Conservation (phyloP, 1,139 yeast genomes). For the Yamadazyma atmosphaerica region DNA sequence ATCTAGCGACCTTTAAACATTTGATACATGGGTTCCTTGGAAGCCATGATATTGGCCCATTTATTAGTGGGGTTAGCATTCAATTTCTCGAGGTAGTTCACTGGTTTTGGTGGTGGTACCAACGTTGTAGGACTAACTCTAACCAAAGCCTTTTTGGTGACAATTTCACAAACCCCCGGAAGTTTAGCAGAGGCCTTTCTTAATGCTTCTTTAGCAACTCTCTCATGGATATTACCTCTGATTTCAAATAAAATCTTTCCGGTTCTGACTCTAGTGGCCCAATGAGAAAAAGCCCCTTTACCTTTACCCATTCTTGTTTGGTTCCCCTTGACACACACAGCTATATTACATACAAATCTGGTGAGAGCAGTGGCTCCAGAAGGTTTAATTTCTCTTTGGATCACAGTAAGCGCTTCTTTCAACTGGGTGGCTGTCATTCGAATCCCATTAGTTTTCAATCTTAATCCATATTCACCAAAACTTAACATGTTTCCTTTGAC, state of each 20-base stretch:
- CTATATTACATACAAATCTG: constrained; percentile 79
- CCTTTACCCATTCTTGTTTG: constrained; percentile 99
- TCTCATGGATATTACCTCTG: constrained; percentile 77
- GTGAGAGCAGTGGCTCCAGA: constrained; percentile 71
- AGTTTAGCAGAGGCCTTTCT: constrained; percentile 89
- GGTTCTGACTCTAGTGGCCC: constrained; percentile 96
- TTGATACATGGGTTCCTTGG: constrained; percentile 52
- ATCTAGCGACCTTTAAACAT: constrained; percentile 56
- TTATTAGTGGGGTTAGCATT: constrained; percentile 67
- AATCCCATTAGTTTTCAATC: constrained; percentile 84
- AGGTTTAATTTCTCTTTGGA: constrained; percentile 79
- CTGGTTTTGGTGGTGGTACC: constrained; percentile 43
- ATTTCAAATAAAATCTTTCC: constrained; percentile 92
- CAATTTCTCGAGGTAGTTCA: constrained; percentile 57
- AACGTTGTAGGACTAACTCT: constrained; percentile 66
- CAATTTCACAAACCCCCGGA: constrained; percentile 90
- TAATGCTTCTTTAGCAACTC: constrained; percentile 87
- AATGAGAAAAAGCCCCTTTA: constrained; percentile 95
- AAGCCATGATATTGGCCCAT: constrained; percentile 48
- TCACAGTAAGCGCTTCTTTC: constrained; percentile 85
- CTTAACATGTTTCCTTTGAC: constrained; percentile 79
- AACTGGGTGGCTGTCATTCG: constrained; percentile 88
- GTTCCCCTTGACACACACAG: constrained; percentile 95
- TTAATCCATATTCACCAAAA: constrained; percentile 83
- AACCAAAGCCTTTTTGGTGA: constrained; percentile 63